A percentile compares a stretch with the other conserved stretches of the same genome.
phyloP scores from a whole-genome alignment of 345 rosid species.

The Noccaea bulbosa region DNA sequence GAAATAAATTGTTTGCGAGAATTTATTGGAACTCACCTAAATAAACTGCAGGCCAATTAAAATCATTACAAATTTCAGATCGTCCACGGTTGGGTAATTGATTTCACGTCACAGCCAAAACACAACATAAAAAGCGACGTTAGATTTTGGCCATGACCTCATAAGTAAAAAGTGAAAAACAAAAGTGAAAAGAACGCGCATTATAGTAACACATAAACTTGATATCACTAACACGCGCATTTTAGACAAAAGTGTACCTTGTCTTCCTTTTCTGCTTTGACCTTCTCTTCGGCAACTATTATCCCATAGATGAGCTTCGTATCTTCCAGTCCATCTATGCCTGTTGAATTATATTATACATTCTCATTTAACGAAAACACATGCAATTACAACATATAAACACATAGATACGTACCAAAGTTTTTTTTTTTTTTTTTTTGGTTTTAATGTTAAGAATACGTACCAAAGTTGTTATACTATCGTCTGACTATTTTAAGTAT shows the following conservation, averaged over 20 bases:
- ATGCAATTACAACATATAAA: background rate
- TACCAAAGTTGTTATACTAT: background rate
- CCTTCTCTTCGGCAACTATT: constrained; percentile 95
- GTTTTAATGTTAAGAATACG: too few species aligned
- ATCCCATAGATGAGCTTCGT: constrained; percentile 96
- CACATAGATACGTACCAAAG: background rate
- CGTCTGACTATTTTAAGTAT: background rate
- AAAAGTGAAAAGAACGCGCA: constrained; percentile 26
- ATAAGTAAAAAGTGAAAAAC: background rate
- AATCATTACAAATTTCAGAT: constrained; percentile 37
- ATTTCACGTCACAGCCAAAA: constrained; percentile 54
- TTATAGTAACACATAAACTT: constrained; percentile 34
- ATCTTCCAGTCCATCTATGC: constrained; percentile 95
- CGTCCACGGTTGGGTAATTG: constrained; percentile 61
- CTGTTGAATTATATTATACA: constrained; percentile 34
- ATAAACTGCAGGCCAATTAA: constrained; percentile 65
- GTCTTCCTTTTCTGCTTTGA: constrained; percentile 89
- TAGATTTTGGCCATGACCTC: constrained; percentile 30
- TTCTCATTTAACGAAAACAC: background rate
- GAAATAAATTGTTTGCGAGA: constrained; percentile 6
- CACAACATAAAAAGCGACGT: constrained; percentile 43
- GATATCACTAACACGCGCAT: constrained; percentile 3
- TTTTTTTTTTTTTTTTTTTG: too few species aligned
- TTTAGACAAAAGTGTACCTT: constrained; percentile 57
- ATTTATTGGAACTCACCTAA: constrained; percentile 65